A percentile compares a stretch with the other conserved stretches of the same genome.
Evolutionary conservation across 73 alveolate genomes (phyloP).

Genomic region (Halteria grandinella): DNA sequence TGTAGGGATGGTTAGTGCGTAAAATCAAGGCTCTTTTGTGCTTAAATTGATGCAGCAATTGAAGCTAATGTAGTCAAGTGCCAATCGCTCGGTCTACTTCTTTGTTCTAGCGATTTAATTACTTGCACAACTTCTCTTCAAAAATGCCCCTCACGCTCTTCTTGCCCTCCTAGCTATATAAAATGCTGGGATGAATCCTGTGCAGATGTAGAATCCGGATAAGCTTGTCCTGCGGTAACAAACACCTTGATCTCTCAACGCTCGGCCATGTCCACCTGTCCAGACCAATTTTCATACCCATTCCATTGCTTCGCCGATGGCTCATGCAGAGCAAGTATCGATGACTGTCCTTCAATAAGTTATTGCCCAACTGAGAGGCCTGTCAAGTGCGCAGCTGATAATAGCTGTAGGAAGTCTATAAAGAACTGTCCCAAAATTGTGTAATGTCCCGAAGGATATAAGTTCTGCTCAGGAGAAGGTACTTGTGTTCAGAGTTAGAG

Average conservation of each 20-base stretch:
- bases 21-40: constrained; percentile 4
- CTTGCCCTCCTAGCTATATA: constrained; percentile 74
- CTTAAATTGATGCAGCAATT: neutral
- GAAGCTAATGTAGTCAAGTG: constrained; percentile 8
- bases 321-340: constrained; percentile 69
- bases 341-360: constrained; percentile 62
- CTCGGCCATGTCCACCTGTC: constrained; percentile 13
- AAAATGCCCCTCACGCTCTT: constrained; percentile 67
- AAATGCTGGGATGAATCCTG: constrained; percentile 69
- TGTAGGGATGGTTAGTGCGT: constrained; percentile 81
- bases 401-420: constrained; percentile 22
- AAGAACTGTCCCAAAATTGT: constrained; percentile 6
- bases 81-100: constrained; percentile 3
- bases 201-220: neutral
- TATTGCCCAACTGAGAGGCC: constrained; percentile 27
- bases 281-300: constrained; percentile 18
- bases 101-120: constrained; percentile 32
- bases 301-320: constrained; percentile 53
- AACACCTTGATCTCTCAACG: neutral
- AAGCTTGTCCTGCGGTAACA: constrained; percentile 30
- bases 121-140: constrained; percentile 70
- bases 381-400: constrained; percentile 39
- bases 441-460: constrained; percentile 20
- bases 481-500: constrained; percentile 58
- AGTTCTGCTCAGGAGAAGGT: constrained; percentile 65